phyloP scores from a whole-genome alignment of 2,329 filamentous ascomycete species.

The Reticulascus tulasneorum region DNA sequence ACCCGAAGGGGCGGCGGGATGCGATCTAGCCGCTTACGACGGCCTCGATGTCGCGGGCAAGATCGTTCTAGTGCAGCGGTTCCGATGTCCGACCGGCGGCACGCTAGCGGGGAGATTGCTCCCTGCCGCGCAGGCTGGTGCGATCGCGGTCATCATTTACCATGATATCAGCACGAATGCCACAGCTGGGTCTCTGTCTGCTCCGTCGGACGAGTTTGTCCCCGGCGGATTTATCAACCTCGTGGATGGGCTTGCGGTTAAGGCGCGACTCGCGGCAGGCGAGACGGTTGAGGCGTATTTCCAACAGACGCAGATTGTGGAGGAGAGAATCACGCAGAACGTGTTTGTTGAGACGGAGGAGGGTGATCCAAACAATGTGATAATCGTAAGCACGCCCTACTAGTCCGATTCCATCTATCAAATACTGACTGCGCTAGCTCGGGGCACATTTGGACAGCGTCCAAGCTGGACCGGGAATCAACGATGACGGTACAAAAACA shows the following conservation, averaged over 20 bases:
- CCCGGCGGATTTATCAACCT: conserved; percentile 27
- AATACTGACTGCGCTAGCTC: conserved; percentile 16
- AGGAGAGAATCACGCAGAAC: conserved; percentile 38
- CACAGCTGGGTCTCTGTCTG: conserved; percentile 25
- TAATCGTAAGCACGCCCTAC: conserved; percentile 20
- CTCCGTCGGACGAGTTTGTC: conserved; percentile 22
- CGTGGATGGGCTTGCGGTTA: conserved; percentile 36
- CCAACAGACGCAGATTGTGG: conserved; percentile 30
- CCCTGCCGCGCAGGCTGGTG: conserved; percentile 24
- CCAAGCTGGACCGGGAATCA: conserved; percentile 40
- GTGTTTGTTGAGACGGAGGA: conserved; percentile 41
- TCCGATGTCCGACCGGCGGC: conserved; percentile 24
- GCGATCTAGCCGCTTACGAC: conserved; percentile 21
- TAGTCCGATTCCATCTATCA: background rate
- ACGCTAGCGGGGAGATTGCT: conserved; percentile 27
- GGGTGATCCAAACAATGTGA: conserved; percentile 38
- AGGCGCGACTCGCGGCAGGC: conserved; percentile 31
- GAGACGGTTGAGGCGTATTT: conserved; percentile 31
- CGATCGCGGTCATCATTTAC: conserved; percentile 26
- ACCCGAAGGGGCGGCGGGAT: conserved; percentile 21
- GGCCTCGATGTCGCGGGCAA: conserved; percentile 23
- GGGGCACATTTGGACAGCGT: conserved; percentile 43
- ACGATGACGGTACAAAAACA: conserved; percentile 41
- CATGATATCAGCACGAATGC: conserved; percentile 25
- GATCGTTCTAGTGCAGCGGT: conserved; percentile 28